Percentiles rank a stretch among this genome's conserved stretches.
Evolutionary conservation across 129 eudicot species (phyloP).

Genomic region (Logfia minima): DNA sequence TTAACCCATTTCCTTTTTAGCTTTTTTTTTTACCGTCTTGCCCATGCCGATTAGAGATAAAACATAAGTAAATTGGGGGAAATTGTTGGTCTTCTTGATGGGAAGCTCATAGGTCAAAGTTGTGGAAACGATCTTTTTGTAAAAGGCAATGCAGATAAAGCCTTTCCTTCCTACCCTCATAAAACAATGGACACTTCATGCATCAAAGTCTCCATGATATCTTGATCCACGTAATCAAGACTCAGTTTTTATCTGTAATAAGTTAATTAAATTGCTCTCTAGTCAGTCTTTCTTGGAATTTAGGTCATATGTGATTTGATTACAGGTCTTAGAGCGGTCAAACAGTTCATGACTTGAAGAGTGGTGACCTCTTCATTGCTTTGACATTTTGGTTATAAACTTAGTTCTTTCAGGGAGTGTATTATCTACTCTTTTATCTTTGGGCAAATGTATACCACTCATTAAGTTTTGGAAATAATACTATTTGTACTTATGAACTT

Average conservation of each 20-base stretch:
- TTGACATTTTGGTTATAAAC: neutral
- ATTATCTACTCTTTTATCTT: neutral
- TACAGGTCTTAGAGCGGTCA: constrained; percentile 13
- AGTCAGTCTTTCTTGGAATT: neutral
- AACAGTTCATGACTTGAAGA: constrained; percentile 12
- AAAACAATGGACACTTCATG: neutral
- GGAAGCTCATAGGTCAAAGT: neutral
- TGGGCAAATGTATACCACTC: neutral
- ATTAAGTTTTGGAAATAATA: neutral
- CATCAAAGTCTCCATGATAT: constrained; percentile 18
- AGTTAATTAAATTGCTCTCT: neutral
- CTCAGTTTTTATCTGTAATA: neutral
- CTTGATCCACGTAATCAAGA: constrained; percentile 1
- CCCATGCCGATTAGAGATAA: neutral
- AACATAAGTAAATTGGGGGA: neutral
- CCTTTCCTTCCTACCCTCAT: neutral
- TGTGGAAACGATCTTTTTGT: neutral
- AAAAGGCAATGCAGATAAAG: neutral
- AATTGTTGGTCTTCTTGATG: neutral
- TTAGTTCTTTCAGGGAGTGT: neutral
- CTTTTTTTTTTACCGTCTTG: neutral
- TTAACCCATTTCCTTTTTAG: neutral
- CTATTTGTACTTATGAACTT: neutral
- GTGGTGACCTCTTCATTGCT: neutral
- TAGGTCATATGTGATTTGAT: no score